A percentile compares a stretch with the other conserved stretches of the same genome.
Evolutionary conservation across 495 filamentous ascomycete species (phyloP).

Genomic region (Trichoderma orchidacearum): DNA sequence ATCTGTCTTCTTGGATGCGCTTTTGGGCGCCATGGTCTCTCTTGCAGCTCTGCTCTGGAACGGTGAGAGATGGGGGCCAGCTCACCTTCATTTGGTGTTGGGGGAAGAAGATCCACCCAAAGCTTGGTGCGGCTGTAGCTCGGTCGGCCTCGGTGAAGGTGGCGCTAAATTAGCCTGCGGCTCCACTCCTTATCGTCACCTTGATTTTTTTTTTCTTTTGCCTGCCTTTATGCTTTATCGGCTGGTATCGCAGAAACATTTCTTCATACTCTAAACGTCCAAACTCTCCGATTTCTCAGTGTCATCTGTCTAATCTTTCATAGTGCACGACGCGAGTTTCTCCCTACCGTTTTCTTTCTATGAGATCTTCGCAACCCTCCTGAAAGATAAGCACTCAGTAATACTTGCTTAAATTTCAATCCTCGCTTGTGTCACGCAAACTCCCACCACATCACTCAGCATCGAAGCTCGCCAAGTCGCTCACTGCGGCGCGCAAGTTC

Average conservation of each 20-base stretch:
- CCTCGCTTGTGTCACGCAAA: too few relatives aligned
- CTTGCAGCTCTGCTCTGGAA: neutral
- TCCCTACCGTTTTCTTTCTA: too few relatives aligned
- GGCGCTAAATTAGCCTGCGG: neutral
- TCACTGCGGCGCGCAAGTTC: neutral
- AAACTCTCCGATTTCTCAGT: too few relatives aligned
- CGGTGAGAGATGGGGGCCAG: neutral
- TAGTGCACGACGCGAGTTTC: too few relatives aligned
- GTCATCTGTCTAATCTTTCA: too few relatives aligned
- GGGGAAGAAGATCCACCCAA: neutral
- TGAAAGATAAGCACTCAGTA: too few relatives aligned
- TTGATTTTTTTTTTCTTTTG: constrained; percentile 1
- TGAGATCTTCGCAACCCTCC: too few relatives aligned
- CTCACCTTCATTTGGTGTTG: neutral
- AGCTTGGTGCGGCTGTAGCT: neutral
- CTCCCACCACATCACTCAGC: too few relatives aligned
- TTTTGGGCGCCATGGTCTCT: neutral
- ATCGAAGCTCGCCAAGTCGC: too few relatives aligned
- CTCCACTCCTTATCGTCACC: neutral
- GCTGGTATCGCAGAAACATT: neutral
- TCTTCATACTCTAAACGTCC: neutral
- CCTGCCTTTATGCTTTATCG: too few relatives aligned
- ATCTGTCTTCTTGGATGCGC: constrained; percentile 4
- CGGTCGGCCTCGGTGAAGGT: neutral
- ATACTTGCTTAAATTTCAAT: too few relatives aligned